Percentiles rank a stretch among this genome's conserved stretches.
Evolutionary conservation across 1,284 basidiomycete species (phyloP).

Genomic region (Xanthoconium separans): DNA sequence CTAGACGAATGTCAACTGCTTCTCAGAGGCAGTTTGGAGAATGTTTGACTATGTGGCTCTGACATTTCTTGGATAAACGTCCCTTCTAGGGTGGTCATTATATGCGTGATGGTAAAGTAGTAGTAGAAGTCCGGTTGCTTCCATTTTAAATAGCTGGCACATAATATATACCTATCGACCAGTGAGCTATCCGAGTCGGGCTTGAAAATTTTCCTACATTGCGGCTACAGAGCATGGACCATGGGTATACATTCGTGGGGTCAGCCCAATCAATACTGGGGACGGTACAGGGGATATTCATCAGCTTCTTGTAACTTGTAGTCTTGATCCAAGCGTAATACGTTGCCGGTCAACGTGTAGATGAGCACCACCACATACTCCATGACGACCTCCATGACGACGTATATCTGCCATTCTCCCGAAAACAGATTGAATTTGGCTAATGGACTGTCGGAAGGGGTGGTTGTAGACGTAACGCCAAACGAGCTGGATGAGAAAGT

Average conservation of each 20-base stretch:
- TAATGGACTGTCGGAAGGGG: slow-evolving; percentile 27
- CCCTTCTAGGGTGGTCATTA: not conserved
- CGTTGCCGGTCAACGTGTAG: slow-evolving; percentile 44
- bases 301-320: slow-evolving; percentile 30
- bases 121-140: not conserved
- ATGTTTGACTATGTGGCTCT: slow-evolving; percentile 76
- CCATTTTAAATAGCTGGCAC: not conserved
- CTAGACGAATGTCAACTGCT: slow-evolving; percentile 42
- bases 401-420: slow-evolving; percentile 54
- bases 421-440: slow-evolving; percentile 52
- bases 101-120: not conserved
- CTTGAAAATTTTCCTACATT: not conserved
- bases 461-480: slow-evolving; percentile 23
- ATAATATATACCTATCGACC: not conserved
- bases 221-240: not conserved
- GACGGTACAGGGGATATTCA: slow-evolving; percentile 30
- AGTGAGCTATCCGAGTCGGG: not conserved
- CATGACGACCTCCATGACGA: slow-evolving; percentile 56
- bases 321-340: slow-evolving; percentile 35
- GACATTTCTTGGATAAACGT: slow-evolving; percentile 38
- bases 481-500: slow-evolving; percentile 51
- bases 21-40: slow-evolving; percentile 47
- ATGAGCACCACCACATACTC: slow-evolving; percentile 52
- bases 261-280: slow-evolving; percentile 18
- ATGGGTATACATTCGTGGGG: not conserved